Evolutionary conservation across 164 flowering plant genomes (phyloP).

Genomic region (Litsea cubeba): DNA sequence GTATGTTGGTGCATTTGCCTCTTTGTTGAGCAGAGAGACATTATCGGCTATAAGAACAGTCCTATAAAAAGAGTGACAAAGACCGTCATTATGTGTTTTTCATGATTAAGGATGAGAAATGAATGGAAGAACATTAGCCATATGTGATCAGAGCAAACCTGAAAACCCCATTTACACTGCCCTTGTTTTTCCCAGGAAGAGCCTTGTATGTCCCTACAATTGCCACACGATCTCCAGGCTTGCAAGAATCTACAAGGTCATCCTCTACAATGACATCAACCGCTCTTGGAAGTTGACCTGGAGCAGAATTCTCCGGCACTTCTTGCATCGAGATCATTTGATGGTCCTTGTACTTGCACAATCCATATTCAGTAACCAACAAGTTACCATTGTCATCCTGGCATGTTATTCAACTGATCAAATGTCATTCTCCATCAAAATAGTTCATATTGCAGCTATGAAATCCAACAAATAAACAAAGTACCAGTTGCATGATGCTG

Average conservation of each 20-base stretch:
- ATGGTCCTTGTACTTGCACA: conserved; percentile 96
- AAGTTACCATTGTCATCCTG: conserved; percentile 93
- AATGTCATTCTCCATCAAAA: neutral
- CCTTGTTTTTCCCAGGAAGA: conserved; percentile 89
- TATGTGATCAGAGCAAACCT: conserved; percentile 47
- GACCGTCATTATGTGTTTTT: neutral
- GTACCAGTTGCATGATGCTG: conserved; percentile 1
- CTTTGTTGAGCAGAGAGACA: conserved; percentile 89
- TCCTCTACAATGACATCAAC: conserved; percentile 94
- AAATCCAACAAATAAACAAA: neutral
- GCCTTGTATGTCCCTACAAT: conserved; percentile 94
- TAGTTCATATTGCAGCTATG: no score
- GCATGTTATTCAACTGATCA: neutral
- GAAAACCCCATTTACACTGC: conserved; percentile 93
- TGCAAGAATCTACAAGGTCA: conserved; percentile 95
- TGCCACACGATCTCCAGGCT: conserved; percentile 96
- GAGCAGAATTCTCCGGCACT: conserved; percentile 96
- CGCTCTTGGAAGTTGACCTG: conserved; percentile 95
- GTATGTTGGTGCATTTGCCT: conserved; percentile 81
- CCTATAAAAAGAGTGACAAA: conserved; percentile 35
- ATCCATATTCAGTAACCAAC: conserved; percentile 90
- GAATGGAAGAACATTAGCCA: neutral
- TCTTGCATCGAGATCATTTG: conserved; percentile 96
- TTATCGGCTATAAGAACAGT: conserved; percentile 90
- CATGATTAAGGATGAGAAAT: neutral